Base-by-base conservation (phyloP, 2,329 filamentous ascomycete genomes). In the Aspergillus aculeatinus region DNA sequence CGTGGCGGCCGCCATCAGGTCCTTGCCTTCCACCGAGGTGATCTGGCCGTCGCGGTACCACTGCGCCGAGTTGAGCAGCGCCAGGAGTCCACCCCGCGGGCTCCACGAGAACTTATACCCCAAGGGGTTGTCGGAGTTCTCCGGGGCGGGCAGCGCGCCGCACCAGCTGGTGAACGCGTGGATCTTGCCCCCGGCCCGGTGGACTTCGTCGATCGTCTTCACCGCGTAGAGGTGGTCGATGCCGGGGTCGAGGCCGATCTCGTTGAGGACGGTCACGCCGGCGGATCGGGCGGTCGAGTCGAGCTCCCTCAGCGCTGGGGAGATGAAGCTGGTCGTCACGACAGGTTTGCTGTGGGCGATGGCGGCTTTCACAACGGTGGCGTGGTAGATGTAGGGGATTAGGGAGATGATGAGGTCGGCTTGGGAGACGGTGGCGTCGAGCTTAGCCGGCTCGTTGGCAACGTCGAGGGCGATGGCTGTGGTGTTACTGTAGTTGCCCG, bases 141-240 rank as follows among this genome's bases (percentile, higher is more conserved):
- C 39, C 10, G 57, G 57, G 2, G 51, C 52, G 4, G 57, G 57
- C 16, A 59, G 33, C 12, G 51, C 57, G 7, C 57, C 57, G 16
- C 57, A 59, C 31, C 48, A 59, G 51, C 57, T 59, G 19, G 44
- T 55, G n/a, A 55, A 59, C 3, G 57, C 33, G 16, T 12, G 16
- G 0, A 59, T 47, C 6, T 55, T 21, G 6, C 57, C 57, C 11
- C 52, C 57, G 12, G 33, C 48, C 2, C 27, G 16, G 31, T 59
- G 57, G 16, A 59, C 57, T 33, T 59, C 57, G 27, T 59, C 47
- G 4, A 55, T 59, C 3, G 57, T 59, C 47, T 59, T 59, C 4
- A 59, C 33, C 29, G 57, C 57, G 47, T 59, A 59, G 21, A 59
- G 57, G 27, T 55, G 57, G 35, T 59, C 57, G 44, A 59, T 55